phyloP scores from a whole-genome alignment of 2,329 filamentous ascomycete species.

The Aureobasidium sp. region DNA sequence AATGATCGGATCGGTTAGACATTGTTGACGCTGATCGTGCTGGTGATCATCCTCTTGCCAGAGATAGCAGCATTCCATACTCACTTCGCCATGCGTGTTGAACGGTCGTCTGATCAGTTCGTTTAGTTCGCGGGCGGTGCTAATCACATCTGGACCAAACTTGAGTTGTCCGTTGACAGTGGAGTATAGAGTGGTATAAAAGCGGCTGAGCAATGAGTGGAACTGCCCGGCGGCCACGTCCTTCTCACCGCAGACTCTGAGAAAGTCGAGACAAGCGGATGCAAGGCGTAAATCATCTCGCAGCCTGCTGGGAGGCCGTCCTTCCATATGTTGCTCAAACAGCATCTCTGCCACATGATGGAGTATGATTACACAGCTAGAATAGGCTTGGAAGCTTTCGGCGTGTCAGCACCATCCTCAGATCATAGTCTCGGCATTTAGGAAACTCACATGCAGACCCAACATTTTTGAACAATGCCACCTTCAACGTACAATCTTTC shows the following conservation, averaged over 20 bases:
- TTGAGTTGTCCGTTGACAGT: neutral
- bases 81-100: neutral
- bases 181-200: neutral
- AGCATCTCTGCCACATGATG: neutral
- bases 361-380: conserved; percentile 6
- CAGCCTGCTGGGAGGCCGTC: neutral
- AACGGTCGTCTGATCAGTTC: conserved; percentile 3
- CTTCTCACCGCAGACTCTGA: neutral
- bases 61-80: neutral
- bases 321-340: neutral
- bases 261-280: neutral
- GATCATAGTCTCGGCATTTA: neutral
- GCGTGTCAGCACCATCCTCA: neutral
- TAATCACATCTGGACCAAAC: neutral
- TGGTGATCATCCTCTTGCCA: neutral
- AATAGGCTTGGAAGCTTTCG: conserved; percentile 13
- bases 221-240: conserved; percentile 5
- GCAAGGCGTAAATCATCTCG: neutral
- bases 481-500: neutral
- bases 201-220: neutral
- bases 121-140: neutral
- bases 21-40: neutral
- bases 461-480: conserved; percentile 10
- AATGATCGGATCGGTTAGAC: neutral
- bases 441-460: conserved; percentile 14